Conservation (phyloP, 139 green algal genomes). For the Chlorella sorokiniana region DNA sequence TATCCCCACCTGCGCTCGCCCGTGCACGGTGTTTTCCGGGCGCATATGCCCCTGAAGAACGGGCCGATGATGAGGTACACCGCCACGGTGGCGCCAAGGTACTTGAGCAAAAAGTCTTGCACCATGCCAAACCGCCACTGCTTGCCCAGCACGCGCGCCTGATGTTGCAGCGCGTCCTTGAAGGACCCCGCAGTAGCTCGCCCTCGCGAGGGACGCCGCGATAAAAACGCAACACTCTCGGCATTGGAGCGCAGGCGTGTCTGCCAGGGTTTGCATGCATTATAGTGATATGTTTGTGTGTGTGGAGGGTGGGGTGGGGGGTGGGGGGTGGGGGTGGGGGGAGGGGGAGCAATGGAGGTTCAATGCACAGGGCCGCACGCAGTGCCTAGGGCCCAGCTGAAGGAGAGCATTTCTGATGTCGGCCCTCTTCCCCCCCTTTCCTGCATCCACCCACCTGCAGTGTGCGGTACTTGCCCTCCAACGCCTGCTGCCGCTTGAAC, state of each 20-base stretch:
- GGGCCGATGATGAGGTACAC: slow-evolving; percentile 85
- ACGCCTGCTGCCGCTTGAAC: slow-evolving; percentile 59
- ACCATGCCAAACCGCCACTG: slow-evolving; percentile 76
- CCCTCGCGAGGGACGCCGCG: slow-evolving; percentile 59
- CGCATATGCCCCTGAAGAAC: slow-evolving; percentile 72
- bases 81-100: slow-evolving; percentile 73
- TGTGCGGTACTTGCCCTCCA: slow-evolving; percentile 57
- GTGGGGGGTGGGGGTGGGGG: background rate
- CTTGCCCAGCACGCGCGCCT: slow-evolving; percentile 49
- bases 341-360: background rate
- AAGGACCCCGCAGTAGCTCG: slow-evolving; percentile 44
- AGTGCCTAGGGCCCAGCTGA: too few species aligned
- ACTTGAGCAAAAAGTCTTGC: slow-evolving; percentile 84
- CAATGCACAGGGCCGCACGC: background rate
- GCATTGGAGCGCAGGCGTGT: slow-evolving; percentile 54
- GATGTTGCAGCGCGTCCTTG: slow-evolving; percentile 46
- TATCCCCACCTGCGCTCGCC: slow-evolving; percentile 51
- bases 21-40: slow-evolving; percentile 49
- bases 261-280: too few species aligned
- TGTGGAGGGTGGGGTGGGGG: slow-evolving; percentile 31
- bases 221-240: slow-evolving; percentile 69
- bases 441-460: slow-evolving; percentile 38
- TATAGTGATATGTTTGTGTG: too few species aligned
- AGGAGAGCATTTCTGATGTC: background rate
- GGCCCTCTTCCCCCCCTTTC: too few species aligned